These are phyloP conservation scores for Aspergillus nanangensis DNA, from an alignment of 495 filamentous ascomycete species.

Conservation along the genomic window DNA sequence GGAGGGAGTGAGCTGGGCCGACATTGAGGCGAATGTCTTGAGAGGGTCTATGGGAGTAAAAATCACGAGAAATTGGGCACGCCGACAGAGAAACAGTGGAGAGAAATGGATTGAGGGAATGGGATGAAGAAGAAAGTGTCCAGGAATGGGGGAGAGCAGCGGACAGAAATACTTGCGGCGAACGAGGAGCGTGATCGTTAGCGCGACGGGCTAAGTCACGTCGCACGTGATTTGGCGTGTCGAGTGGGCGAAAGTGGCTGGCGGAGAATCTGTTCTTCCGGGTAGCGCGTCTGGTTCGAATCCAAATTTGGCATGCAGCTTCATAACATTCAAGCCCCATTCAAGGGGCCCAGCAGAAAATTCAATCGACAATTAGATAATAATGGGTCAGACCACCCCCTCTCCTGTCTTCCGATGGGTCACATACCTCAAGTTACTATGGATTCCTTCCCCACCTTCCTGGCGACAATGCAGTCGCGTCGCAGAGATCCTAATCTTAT, in stretches of 20 bases:
- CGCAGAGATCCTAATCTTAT: slow-evolving; percentile 7
- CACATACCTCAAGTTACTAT: slow-evolving; percentile 3
- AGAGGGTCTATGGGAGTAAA: slow-evolving; percentile 3
- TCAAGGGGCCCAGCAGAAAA: background rate
- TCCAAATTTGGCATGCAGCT: background rate
- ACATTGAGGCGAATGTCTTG: slow-evolving; percentile 49
- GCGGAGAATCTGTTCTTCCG: slow-evolving; percentile 4
- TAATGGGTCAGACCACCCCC: slow-evolving; percentile 10
- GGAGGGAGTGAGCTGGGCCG: slow-evolving; percentile 73
- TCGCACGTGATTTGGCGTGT: slow-evolving; percentile 37
- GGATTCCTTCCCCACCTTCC: too few species aligned
- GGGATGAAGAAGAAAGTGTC: slow-evolving; percentile 20
- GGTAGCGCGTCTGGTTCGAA: background rate
- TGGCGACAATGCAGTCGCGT: background rate
- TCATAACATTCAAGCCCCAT: too few species aligned
- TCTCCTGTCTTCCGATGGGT: slow-evolving; percentile 5
- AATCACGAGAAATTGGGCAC: slow-evolving; percentile 15
- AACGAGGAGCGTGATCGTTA: slow-evolving; percentile 36
- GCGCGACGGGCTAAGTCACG: slow-evolving; percentile 44
- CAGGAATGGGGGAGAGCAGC: slow-evolving; percentile 14
- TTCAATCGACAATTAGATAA: background rate
- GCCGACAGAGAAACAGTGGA: slow-evolving; percentile 15
- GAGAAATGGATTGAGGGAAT: slow-evolving; percentile 11
- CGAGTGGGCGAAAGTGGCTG: too few species aligned
- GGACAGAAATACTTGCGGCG: slow-evolving; percentile 27